Percentiles rank a stretch among this genome's conserved stretches.
Evolutionary conservation across 2,329 filamentous ascomycete species (phyloP).

Genomic region (Colletotrichum sidae): DNA sequence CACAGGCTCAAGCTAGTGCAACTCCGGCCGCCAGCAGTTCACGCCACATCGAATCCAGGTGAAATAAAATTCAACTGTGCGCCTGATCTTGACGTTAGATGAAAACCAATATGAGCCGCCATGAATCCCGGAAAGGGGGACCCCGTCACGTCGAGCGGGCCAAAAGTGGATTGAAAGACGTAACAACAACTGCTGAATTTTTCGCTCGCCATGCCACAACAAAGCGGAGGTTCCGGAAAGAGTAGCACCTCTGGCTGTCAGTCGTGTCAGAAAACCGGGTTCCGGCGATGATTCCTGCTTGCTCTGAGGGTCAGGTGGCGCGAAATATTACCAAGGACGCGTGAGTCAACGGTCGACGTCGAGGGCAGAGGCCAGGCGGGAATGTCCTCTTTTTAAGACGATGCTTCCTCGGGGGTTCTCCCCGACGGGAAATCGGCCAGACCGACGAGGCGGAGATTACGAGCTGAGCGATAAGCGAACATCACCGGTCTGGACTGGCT

Average conservation of each 20-base stretch:
- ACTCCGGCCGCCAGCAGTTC: no score
- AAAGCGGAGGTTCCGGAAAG: conserved; percentile 33
- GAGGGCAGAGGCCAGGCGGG: neutral
- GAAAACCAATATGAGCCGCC: no score
- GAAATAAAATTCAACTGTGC: no score
- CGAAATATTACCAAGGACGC: conserved; percentile 8
- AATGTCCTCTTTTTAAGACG: conserved; percentile 9
- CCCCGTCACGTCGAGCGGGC: conserved; percentile 17
- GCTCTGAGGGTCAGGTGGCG: conserved; percentile 7
- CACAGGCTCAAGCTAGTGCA: no score
- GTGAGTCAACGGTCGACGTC: conserved; percentile 29
- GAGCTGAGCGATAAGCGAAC: no score
- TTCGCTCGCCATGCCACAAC: conserved; percentile 20
- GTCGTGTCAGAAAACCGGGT: conserved; percentile 21
- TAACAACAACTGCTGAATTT: conserved; percentile 38
- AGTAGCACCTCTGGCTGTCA: conserved; percentile 22
- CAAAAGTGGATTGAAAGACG: conserved; percentile 37
- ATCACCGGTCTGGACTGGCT: no score
- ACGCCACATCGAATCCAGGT: no score
- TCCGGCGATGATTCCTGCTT: conserved; percentile 2
- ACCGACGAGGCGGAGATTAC: conserved; percentile 16
- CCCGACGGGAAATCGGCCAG: neutral
- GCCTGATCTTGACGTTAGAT: no score
- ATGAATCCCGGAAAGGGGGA: neutral
- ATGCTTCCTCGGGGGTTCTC: neutral